A percentile compares a stretch with the other conserved stretches of the same genome.
Conservation (phyloP, 352 stramenopile genomes). For the Phytophthora litchii region DNA sequence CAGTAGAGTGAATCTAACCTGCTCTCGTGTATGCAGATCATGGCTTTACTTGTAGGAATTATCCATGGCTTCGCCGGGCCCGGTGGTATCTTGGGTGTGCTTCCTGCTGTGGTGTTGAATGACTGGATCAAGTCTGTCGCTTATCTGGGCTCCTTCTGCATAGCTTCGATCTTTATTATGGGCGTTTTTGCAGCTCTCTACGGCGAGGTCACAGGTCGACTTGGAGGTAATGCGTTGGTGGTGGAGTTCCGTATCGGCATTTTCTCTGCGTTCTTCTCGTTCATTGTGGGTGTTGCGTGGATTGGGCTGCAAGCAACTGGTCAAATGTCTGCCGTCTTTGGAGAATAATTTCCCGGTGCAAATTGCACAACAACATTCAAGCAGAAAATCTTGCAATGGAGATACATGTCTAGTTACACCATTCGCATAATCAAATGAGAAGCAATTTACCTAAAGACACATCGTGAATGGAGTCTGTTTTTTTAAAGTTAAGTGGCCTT, state of each 20-base stretch:
- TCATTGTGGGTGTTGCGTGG: slow-evolving; percentile 79
- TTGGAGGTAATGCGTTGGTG: slow-evolving; percentile 55
- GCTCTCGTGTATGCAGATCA: slow-evolving; percentile 37
- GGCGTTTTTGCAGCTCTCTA: slow-evolving; percentile 89
- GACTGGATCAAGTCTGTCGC: slow-evolving; percentile 68
- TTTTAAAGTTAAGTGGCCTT: too few species aligned
- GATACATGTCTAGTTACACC: too few species aligned
- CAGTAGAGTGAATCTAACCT: not conserved
- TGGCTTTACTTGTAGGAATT: slow-evolving; percentile 83
- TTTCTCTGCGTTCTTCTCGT: slow-evolving; percentile 73
- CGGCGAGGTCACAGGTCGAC: slow-evolving; percentile 66
- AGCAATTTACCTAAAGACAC: too few species aligned
- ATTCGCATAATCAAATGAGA: too few species aligned
- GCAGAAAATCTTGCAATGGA: too few species aligned
- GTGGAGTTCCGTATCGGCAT: slow-evolving; percentile 76
- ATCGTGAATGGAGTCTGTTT: too few species aligned
- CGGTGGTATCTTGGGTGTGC: slow-evolving; percentile 83
- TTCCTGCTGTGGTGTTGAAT: slow-evolving; percentile 61
- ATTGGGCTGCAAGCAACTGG: slow-evolving; percentile 73
- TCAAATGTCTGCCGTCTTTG: slow-evolving; percentile 73
- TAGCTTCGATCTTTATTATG: slow-evolving; percentile 92
- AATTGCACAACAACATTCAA: too few species aligned
- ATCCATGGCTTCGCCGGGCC: slow-evolving; percentile 89
- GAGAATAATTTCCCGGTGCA: slow-evolving; percentile 17
- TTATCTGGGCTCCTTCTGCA: slow-evolving; percentile 90